A percentile compares a stretch with the other conserved stretches of the same genome.
phyloP scores from a whole-genome alignment of 129 eudicot genomes.

The Daucus carota region DNA sequence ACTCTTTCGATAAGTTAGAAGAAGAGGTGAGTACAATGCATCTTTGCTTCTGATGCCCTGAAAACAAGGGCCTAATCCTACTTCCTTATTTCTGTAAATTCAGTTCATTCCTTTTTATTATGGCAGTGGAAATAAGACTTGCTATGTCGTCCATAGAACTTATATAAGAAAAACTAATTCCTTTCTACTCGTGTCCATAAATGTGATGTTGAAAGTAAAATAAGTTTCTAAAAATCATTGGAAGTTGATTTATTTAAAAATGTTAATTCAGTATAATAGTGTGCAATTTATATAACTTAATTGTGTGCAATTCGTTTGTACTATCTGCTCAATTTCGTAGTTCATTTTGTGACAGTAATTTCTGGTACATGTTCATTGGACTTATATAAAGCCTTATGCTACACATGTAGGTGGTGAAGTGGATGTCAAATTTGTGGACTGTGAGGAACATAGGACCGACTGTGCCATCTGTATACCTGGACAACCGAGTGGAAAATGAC shows the following conservation, averaged over 20 bases:
- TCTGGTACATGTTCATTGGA: neutral
- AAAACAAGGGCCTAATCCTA: neutral
- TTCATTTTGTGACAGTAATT: neutral
- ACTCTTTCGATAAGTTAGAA: slow-evolving; percentile 37
- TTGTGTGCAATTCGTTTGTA: neutral
- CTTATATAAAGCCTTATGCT: neutral
- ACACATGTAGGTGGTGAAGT: slow-evolving; percentile 25
- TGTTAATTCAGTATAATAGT: neutral
- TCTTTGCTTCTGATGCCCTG: neutral
- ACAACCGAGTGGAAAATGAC: slow-evolving; percentile 34
- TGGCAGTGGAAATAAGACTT: neutral
- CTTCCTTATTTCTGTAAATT: neutral
- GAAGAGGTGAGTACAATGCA: slow-evolving; percentile 26
- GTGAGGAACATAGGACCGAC: slow-evolving; percentile 44
- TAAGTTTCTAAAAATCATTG: neutral
- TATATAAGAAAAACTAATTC: neutral
- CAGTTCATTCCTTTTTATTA: neutral
- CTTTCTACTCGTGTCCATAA: neutral
- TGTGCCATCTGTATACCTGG: slow-evolving; percentile 40
- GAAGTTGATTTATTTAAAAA: neutral
- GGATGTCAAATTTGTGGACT: slow-evolving; percentile 37
- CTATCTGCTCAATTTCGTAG: neutral
- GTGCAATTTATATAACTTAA: neutral
- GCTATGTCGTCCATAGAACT: neutral
- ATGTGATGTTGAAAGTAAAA: neutral